Conservation (phyloP, 306 rosid species). For the Gillenia trifoliata region DNA sequence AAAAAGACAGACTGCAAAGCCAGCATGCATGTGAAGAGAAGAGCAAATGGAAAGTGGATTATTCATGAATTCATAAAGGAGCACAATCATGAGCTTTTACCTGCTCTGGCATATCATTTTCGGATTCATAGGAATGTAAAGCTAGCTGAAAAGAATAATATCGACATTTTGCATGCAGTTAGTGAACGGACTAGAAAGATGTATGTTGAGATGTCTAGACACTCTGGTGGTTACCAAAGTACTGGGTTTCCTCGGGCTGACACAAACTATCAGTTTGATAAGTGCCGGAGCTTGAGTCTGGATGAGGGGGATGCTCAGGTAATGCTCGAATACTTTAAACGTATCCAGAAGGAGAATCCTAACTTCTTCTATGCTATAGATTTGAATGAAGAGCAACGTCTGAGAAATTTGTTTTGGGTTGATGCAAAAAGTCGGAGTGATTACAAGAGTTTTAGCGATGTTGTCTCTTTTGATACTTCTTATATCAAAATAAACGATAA, state of each 20-base stretch:
- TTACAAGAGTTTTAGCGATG: constrained; percentile 65
- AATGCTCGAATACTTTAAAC: constrained; percentile 86
- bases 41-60: constrained; percentile 81
- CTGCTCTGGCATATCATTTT: constrained; percentile 93
- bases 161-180: constrained; percentile 87
- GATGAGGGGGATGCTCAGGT: constrained; percentile 89
- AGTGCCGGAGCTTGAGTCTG: constrained; percentile 61
- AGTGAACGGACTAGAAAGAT: constrained; percentile 91
- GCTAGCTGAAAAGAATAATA: constrained; percentile 87
- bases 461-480: constrained; percentile 71
- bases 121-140: constrained; percentile 90
- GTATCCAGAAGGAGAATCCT: constrained; percentile 66
- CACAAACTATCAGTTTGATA: constrained; percentile 48
- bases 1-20: constrained; percentile 96
- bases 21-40: constrained; percentile 96
- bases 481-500: constrained; percentile 71
- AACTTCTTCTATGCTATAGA: constrained; percentile 81
- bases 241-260: constrained; percentile 34
- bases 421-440: constrained; percentile 83
- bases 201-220: constrained; percentile 91
- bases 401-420: constrained; percentile 87
- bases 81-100: constrained; percentile 88
- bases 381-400: constrained; percentile 76
- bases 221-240: constrained; percentile 54
- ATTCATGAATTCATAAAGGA: constrained; percentile 92